phyloP scores from a whole-genome alignment of 163 green algal genomes.

The Chloromonas sp. region DNA sequence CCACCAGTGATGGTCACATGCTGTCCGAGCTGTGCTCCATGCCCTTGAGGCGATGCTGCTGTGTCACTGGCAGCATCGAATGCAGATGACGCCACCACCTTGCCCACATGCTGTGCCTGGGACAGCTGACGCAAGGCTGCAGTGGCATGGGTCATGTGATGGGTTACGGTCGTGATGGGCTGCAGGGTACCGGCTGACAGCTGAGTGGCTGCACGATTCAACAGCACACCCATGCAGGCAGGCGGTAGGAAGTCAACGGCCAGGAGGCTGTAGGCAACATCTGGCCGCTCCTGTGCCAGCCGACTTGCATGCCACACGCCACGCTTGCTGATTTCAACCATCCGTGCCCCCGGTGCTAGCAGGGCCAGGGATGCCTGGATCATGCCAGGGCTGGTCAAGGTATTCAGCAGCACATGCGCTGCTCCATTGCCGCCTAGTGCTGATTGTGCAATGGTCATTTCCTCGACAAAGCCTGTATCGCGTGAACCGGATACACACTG shows the following conservation, averaged over 20 bases:
- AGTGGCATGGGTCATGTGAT: conserved; percentile 22
- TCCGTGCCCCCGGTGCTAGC: conserved; percentile 40
- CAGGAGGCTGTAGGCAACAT: conserved; percentile 46
- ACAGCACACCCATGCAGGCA: conserved; percentile 44
- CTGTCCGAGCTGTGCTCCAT: not conserved
- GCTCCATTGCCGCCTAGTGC: conserved; percentile 14
- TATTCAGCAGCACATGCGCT: conserved; percentile 62
- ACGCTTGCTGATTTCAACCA: conserved; percentile 74
- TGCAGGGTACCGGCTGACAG: conserved; percentile 39
- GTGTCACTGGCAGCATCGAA: conserved; percentile 3
- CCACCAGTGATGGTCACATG: conserved; percentile 66
- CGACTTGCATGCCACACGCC: conserved; percentile 44
- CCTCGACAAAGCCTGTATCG: conserved; percentile 50
- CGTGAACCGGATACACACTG: conserved; percentile 42
- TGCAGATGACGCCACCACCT: conserved; percentile 49
- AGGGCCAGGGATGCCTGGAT: conserved; percentile 55
- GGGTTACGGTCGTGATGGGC: conserved; percentile 33
- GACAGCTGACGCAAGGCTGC: conserved; percentile 54
- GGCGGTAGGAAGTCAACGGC: conserved; percentile 67
- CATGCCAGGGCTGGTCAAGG: conserved; percentile 72
- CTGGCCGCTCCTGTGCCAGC: conserved; percentile 42
- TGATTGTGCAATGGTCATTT: conserved; percentile 13
- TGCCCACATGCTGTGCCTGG: conserved; percentile 49
- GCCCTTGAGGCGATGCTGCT: no score
- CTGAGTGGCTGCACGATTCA: conserved; percentile 49